Conservation (phyloP, 805 yeast genomes). For the Saccharomyces mikatae region DNA sequence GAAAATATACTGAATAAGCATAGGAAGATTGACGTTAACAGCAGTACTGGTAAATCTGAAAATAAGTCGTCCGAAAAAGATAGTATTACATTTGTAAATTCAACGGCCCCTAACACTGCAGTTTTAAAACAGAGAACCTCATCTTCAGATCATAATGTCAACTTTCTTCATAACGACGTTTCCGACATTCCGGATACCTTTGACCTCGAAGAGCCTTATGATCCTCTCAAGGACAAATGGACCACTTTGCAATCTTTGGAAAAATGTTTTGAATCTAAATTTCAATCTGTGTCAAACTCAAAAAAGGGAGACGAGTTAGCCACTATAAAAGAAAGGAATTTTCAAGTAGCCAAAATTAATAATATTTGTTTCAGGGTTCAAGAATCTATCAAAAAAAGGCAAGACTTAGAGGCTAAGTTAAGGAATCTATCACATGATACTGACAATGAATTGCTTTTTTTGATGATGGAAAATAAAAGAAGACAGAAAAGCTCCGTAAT, state of each 20-base stretch:
- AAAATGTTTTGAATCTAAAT: not conserved
- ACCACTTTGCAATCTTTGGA: not conserved
- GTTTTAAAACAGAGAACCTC: not conserved
- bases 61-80: not conserved
- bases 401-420: conserved; percentile 43
- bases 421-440: not conserved
- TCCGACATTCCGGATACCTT: not conserved
- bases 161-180: not conserved
- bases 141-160: not conserved
- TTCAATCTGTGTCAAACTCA: not conserved
- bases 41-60: not conserved
- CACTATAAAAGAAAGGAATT: not conserved
- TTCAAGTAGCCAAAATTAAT: not conserved
- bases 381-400: conserved; percentile 56
- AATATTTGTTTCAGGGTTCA: conserved; percentile 33
- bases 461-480: conserved; percentile 19
- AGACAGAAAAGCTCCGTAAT: conserved; percentile 34
- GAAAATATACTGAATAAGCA: not conserved
- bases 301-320: not conserved
- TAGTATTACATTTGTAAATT: not conserved
- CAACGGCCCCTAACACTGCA: not conserved
- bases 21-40: not conserved
- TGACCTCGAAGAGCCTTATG: not conserved
- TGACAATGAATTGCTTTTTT: not conserved
- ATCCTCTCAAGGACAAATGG: not conserved